Evolutionary conservation across 2,329 filamentous ascomycete species (phyloP).

Genomic region (Apiospora aurea): DNA sequence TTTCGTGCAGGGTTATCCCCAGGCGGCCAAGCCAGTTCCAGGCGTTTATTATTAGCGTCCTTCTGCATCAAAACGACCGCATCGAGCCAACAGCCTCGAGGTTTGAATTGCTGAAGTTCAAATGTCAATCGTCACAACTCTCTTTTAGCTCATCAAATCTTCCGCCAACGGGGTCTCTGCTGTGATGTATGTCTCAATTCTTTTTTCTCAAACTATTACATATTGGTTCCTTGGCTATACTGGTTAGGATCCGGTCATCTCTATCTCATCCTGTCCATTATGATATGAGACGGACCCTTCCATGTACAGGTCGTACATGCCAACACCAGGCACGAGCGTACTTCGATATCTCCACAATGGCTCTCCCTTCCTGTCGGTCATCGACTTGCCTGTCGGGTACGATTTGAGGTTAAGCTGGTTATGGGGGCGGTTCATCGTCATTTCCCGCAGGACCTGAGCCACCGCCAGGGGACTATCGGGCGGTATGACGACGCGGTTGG

Average conservation of each 20-base stretch:
- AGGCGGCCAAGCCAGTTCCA: no score
- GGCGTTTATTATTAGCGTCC: no score
- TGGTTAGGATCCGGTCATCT: conserved; percentile 23
- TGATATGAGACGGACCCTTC: background rate
- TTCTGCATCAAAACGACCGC: no score
- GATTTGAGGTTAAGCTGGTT: background rate
- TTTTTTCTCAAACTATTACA: background rate
- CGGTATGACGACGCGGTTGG: conserved; percentile 23
- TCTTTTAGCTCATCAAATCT: background rate
- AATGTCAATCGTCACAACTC: background rate
- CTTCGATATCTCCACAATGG: conserved; percentile 22
- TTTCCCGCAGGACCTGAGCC: conserved; percentile 20
- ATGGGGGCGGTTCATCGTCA: background rate
- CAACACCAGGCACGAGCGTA: background rate
- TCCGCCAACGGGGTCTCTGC: background rate
- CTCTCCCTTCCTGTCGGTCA: conserved; percentile 18
- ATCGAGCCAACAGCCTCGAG: no score
- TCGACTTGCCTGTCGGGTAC: background rate
- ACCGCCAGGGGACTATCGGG: conserved; percentile 15
- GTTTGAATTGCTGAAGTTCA: no score
- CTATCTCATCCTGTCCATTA: conserved; percentile 24
- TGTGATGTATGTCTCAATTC: background rate
- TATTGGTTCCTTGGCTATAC: background rate
- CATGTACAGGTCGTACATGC: conserved; percentile 23
- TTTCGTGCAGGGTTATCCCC: conserved; percentile 47